Base-by-base conservation (phyloP, 2,329 filamentous ascomycete species). In the Macroventuria anomochaeta region DNA sequence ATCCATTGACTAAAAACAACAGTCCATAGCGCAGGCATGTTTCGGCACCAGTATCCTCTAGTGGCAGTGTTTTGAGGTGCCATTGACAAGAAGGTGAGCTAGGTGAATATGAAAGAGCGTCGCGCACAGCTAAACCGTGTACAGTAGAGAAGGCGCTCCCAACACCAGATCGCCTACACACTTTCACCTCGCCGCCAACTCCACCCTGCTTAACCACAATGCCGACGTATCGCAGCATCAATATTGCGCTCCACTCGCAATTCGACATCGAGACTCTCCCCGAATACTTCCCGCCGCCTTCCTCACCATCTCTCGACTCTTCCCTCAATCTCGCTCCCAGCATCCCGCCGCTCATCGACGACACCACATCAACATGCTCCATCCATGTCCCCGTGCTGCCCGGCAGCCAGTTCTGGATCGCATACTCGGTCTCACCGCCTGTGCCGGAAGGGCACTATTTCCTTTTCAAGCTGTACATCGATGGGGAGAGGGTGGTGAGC, bases 391-490 rank as follows among this genome's bases (percentile, higher is more conserved):
- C 73, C 3, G 65, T 61, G 0, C 63, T 72, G 11, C 71, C 74
- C 0, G 66, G 63, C 0, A 74, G 70, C 25, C 74, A 75, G 7
- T 80, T 81, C 64, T 80, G 78, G 77, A 68, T 81, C 48, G 56
- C 61, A 18, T 80, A 80, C 58, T 60, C 57, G 13, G 58, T 76
- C 50, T 59, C 55, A 5, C 65, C 64, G 5, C 71, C 70, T 3
- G 59, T 73, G 1, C 71, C 70, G 3, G 62, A 61, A 1, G 65
- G 61, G 1, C 62, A 72, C 29, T 65, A 68, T 55, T 79, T 76
- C 53, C 73, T 79, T 54, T 81, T 81, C 73, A 81, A 81, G 61
- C 64, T 81, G 25, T 75, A 75, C 57, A 64, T 79, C 55, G 70
- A 77, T 29, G 72, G 69, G 13, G 61, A 61, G 21, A 68, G 71